Evolutionary conservation across 1,139 yeast species (phyloP).

Genomic region (Schizosaccharomyces versatilis): DNA sequence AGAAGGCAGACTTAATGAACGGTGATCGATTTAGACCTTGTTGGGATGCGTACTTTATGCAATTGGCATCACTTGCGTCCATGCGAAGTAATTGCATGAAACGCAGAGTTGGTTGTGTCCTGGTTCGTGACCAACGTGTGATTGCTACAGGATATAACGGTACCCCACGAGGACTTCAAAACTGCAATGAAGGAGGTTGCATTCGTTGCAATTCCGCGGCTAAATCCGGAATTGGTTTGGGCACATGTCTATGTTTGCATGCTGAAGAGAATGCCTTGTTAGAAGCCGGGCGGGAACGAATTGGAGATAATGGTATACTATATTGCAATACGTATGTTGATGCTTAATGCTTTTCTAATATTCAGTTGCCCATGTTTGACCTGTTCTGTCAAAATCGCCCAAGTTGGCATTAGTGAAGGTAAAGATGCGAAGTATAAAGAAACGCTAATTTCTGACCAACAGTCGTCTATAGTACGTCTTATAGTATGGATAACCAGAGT

Average conservation of each 20-base stretch:
- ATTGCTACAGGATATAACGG: slow-evolving; percentile 95
- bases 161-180: slow-evolving; percentile 67
- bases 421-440: background rate
- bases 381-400: slow-evolving; percentile 84
- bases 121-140: slow-evolving; percentile 66
- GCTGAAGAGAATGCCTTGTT: slow-evolving; percentile 92
- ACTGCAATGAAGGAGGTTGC: slow-evolving; percentile 94
- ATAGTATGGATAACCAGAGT: slow-evolving; percentile 68
- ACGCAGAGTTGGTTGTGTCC: slow-evolving; percentile 84
- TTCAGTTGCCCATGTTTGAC: slow-evolving; percentile 73
- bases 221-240: slow-evolving; percentile 35
- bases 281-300: slow-evolving; percentile 81
- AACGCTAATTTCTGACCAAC: background rate
- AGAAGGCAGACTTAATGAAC: slow-evolving; percentile 34
- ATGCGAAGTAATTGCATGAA: slow-evolving; percentile 89
- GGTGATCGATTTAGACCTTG: slow-evolving; percentile 56
- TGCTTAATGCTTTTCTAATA: background rate
- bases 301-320: slow-evolving; percentile 38
- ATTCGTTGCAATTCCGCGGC: slow-evolving; percentile 50
- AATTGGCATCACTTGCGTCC: slow-evolving; percentile 80
- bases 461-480: slow-evolving; percentile 62
- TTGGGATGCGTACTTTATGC: slow-evolving; percentile 94
- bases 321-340: slow-evolving; percentile 53
- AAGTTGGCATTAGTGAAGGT: slow-evolving; percentile 56
- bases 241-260: slow-evolving; percentile 79